Conservation (phyloP, 2,329 filamentous ascomycete species). For the Dothidotthia symphoricarpi region DNA sequence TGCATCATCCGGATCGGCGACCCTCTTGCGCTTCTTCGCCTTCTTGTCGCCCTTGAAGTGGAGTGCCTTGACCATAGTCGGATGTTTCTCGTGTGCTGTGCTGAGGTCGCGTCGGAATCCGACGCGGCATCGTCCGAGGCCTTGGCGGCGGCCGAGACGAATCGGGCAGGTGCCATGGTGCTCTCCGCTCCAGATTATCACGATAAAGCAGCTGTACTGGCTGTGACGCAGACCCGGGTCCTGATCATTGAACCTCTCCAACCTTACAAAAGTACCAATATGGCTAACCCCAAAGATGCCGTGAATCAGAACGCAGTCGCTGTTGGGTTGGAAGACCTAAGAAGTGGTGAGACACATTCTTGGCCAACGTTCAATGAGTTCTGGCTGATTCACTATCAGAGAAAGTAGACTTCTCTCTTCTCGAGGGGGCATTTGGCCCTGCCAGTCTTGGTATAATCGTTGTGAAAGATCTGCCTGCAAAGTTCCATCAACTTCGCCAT, state of each 20-base stretch:
- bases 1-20: constrained; percentile 52
- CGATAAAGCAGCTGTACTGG: constrained; percentile 15
- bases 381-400: constrained; percentile 47
- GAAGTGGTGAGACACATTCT: constrained; percentile 41
- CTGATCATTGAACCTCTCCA: neutral
- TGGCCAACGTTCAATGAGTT: neutral
- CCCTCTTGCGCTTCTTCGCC: constrained; percentile 83
- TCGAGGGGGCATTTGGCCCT: constrained; percentile 83
- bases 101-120: constrained; percentile 7
- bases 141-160: constrained; percentile 16
- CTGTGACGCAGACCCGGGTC: constrained; percentile 1
- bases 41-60: constrained; percentile 98
- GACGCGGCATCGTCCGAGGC: no score
- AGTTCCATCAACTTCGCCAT: constrained; percentile 70
- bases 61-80: constrained; percentile 78
- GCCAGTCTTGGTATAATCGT: constrained; percentile 88
- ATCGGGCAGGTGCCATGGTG: constrained; percentile 30
- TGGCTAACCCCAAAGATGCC: constrained; percentile 22
- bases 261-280: constrained; percentile 2
- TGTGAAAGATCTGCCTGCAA: constrained; percentile 77
- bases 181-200: constrained; percentile 7
- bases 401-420: constrained; percentile 63
- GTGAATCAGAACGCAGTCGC: constrained; percentile 31
- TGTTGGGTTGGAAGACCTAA: constrained; percentile 43
- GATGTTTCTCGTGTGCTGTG: constrained; percentile 1